Evolutionary conservation across 305 asterid genomes (phyloP).

Genomic region (Fraxinus sp.): DNA sequence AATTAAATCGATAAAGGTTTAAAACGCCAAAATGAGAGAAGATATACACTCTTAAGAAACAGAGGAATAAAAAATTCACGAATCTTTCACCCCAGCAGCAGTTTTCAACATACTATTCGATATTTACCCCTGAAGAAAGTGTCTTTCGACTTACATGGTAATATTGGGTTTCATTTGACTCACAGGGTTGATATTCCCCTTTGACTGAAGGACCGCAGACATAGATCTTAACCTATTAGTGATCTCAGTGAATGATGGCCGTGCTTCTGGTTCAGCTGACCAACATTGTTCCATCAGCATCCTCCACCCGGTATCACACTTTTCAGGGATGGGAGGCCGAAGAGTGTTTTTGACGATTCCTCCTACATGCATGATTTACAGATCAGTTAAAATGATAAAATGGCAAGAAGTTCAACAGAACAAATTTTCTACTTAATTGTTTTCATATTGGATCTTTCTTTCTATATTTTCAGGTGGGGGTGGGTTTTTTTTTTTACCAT

Average conservation of each 20-base stretch:
- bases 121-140: slow-evolving; percentile 13
- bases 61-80: slow-evolving; percentile 25
- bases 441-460: neutral
- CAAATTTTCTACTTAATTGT: neutral
- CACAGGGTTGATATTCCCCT: slow-evolving; percentile 25
- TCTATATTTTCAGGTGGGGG: neutral
- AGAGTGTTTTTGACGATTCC: slow-evolving; percentile 73
- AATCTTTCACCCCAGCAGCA: slow-evolving; percentile 30
- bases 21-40: slow-evolving; percentile 4
- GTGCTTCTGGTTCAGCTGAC: slow-evolving; percentile 50
- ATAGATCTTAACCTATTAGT: slow-evolving; percentile 56
- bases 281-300: slow-evolving; percentile 77
- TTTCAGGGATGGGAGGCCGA: slow-evolving; percentile 67
- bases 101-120: slow-evolving; percentile 19
- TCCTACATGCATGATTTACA: slow-evolving; percentile 39
- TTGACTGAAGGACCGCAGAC: slow-evolving; percentile 43
- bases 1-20: slow-evolving; percentile 15
- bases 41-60: slow-evolving; percentile 17
- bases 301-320: slow-evolving; percentile 69
- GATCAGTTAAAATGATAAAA: neutral
- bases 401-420: neutral
- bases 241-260: slow-evolving; percentile 75
- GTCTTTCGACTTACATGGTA: slow-evolving; percentile 30
- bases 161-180: slow-evolving; percentile 33
- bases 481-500: neutral